Percentiles rank a stretch among this genome's conserved stretches.
phyloP scores from a whole-genome alignment of 164 flowering plant species.

The Buxus sempervirens region DNA sequence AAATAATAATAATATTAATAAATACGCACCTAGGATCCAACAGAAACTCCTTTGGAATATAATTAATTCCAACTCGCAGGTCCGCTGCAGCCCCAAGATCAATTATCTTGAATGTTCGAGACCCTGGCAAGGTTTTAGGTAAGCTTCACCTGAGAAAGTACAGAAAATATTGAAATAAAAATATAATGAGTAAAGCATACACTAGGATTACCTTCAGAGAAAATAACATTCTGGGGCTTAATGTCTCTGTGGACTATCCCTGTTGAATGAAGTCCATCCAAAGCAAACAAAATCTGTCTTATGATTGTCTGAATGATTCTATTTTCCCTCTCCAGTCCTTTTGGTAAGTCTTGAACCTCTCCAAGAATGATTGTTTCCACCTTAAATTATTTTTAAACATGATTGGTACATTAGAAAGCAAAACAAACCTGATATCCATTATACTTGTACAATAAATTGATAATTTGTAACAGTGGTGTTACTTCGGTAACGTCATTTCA shows the following conservation, averaged over 20 bases:
- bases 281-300: constrained; percentile 83
- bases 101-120: constrained; percentile 92
- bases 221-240: constrained; percentile 92
- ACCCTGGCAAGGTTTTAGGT: constrained; percentile 42
- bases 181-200: background rate
- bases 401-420: background rate
- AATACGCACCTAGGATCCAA: constrained; percentile 81
- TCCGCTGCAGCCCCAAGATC: constrained; percentile 99
- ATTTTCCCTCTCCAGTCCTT: constrained; percentile 87
- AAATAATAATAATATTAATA: too few relatives aligned
- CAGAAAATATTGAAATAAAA: background rate
- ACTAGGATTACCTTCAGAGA: constrained; percentile 71
- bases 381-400: constrained; percentile 29
- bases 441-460: background rate
- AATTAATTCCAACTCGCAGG: constrained; percentile 95
- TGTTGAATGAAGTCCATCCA: constrained; percentile 96
- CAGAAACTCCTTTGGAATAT: constrained; percentile 92
- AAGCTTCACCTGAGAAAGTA: background rate
- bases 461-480: background rate
- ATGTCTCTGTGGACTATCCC: constrained; percentile 97
- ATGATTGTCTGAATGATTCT: constrained; percentile 87
- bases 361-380: constrained; percentile 88
- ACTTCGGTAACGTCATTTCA: background rate
- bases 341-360: constrained; percentile 72
- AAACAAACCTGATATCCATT: background rate